Percentiles rank a stretch among this genome's conserved stretches.
Evolutionary conservation across 169 alveolate species (phyloP).

Genomic region (Plasmodium reichenowi): DNA sequence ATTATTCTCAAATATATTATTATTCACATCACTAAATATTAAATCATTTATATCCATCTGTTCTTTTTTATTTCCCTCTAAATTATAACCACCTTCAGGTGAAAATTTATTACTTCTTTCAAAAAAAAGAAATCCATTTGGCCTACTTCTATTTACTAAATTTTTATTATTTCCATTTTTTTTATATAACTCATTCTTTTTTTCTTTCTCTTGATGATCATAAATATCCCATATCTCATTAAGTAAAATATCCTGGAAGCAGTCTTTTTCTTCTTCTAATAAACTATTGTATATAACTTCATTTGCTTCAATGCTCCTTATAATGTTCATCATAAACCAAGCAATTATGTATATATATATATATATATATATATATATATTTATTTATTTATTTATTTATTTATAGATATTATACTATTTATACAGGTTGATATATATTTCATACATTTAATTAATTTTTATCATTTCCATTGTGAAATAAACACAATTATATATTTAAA

Average conservation of each 20-base stretch:
- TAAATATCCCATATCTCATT: slow-evolving; percentile 40
- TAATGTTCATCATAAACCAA: slow-evolving; percentile 12
- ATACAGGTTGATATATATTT: neutral
- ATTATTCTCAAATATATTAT: slow-evolving; percentile 33
- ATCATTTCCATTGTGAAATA: neutral
- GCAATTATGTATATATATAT: neutral
- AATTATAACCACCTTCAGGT: neutral
- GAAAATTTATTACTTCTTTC: no score
- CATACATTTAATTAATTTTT: neutral
- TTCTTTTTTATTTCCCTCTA: neutral
- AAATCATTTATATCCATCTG: slow-evolving; percentile 11
- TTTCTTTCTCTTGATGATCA: neutral
- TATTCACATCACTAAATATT: slow-evolving; percentile 14
- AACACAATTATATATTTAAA: neutral
- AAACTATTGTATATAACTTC: slow-evolving; percentile 25
- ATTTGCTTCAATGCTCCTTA: neutral
- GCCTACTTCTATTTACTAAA: neutral
- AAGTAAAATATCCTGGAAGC: slow-evolving; percentile 44
- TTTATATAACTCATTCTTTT: neutral
- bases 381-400: neutral
- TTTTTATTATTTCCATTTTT: neutral
- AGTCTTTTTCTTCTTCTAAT: slow-evolving; percentile 30
- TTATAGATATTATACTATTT: neutral
- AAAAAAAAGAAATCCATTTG: no score
- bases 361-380: slow-evolving; percentile 6